Conservation (phyloP, 805 yeast genomes). For the Clavispora phyllophila region DNA sequence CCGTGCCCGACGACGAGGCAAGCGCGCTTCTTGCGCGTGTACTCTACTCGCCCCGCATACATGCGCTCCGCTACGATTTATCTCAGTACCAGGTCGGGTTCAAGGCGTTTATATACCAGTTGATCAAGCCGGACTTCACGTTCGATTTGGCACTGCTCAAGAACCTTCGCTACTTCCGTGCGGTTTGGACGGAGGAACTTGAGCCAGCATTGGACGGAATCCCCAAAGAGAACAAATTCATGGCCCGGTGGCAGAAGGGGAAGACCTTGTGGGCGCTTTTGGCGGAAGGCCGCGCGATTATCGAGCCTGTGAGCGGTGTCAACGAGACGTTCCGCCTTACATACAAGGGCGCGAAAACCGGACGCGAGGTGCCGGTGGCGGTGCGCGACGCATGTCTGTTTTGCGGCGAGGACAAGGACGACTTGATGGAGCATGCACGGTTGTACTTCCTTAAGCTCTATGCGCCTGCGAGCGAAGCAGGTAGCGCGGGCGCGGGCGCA, state of each 20-base stretch:
- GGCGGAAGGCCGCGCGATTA: slow-evolving; percentile 72
- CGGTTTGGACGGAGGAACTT: slow-evolving; percentile 68
- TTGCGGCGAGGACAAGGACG: slow-evolving; percentile 76
- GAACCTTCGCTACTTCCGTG: slow-evolving; percentile 56
- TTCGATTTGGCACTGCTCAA: slow-evolving; percentile 40
- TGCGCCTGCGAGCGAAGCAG: slow-evolving; percentile 19
- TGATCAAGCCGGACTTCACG: slow-evolving; percentile 29
- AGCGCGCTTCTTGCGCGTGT: background rate
- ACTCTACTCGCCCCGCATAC: slow-evolving; percentile 30
- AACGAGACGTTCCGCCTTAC: slow-evolving; percentile 64
- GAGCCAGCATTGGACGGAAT: slow-evolving; percentile 40
- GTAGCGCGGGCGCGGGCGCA: slow-evolving; percentile 1
- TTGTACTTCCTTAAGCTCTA: slow-evolving; percentile 59
- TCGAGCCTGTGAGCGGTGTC: slow-evolving; percentile 82
- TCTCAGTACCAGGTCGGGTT: slow-evolving; percentile 39
- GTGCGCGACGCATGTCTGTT: slow-evolving; percentile 70
- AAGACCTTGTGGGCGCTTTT: slow-evolving; percentile 56
- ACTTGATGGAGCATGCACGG: slow-evolving; percentile 71
- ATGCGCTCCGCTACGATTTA: slow-evolving; percentile 43
- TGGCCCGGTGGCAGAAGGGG: slow-evolving; percentile 40
- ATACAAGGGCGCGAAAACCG: slow-evolving; percentile 19
- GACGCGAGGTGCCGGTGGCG: slow-evolving; percentile 54
- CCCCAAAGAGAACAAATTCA: slow-evolving; percentile 42
- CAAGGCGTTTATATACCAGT: slow-evolving; percentile 32
- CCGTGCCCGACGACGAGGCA: slow-evolving; percentile 2